Base-by-base conservation (phyloP, 805 yeast species). In the Candida mattraensis region DNA sequence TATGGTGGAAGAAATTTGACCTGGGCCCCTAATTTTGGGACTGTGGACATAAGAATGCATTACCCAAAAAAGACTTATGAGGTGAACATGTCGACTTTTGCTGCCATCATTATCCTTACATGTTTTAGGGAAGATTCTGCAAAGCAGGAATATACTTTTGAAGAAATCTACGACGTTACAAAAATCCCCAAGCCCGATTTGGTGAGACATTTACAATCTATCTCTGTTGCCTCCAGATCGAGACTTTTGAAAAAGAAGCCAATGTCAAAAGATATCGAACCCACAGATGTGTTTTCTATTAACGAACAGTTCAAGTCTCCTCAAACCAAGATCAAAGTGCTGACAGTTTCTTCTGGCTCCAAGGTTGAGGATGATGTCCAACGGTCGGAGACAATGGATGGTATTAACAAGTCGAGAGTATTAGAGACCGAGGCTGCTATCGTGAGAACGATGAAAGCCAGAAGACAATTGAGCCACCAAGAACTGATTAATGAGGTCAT, bases 21-120 rank as follows among this genome's bases (percentile, higher is more conserved):
- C 7, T 93, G 97, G 97, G 80, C 87, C 23, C 86, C 89, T 16
- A 79, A 80, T 46, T 75, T 86, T 52, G 95, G 96, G 5, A 77
- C 86, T 5, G 80, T 87, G 40, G 97, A 89, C 50, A 68, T 91
- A 36, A 69, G 83, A 33, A 80, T 83, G 48, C 70, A 79, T 22
- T 84, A 81, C 47, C 79, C 82, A 5, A 72, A 78, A 20, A 73
- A 76, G 30, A 74, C 82, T 1, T 89, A 91, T 53, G 89, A 85
- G 39, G 72, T 89, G 27, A 84, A 79, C 44, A 72, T 88, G 76
- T 81, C 96, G 0, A 72, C 94, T 0, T 78, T 80, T 47, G 83
- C 95, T 9, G 89, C 85, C n/a, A 63, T 85, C 1, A 78, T 93
- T 17, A 72, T 91, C 56, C 58, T 86, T 37, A 26, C 52, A 0